Conservation (phyloP, 2,329 filamentous ascomycete genomes). For the Chrysoporthe deuterocubensis region DNA sequence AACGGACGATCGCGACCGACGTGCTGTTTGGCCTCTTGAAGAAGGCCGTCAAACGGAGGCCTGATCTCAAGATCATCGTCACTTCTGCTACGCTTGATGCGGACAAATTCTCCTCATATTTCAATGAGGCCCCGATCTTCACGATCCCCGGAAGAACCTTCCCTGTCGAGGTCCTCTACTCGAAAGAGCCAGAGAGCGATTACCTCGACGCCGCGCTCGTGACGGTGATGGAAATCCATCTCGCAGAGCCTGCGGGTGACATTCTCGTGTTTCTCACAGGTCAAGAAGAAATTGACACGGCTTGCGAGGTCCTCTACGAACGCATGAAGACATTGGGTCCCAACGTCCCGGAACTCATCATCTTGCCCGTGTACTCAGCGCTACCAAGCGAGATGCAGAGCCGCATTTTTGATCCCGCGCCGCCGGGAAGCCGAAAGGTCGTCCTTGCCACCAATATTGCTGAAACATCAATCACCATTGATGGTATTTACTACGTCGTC, state of each 20-base stretch:
- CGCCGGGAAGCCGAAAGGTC: slow-evolving; percentile 84
- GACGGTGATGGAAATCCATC: slow-evolving; percentile 97
- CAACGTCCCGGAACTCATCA: slow-evolving; percentile 86
- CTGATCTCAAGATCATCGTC: slow-evolving; percentile 92
- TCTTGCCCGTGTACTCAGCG: slow-evolving; percentile 94
- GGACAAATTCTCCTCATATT: slow-evolving; percentile 96
- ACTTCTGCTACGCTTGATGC: slow-evolving; percentile 96
- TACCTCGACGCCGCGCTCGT: slow-evolving; percentile 93
- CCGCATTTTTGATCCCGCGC: slow-evolving; percentile 91
- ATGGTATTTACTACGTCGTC: slow-evolving; percentile 96
- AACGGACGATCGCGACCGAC: slow-evolving; percentile 94
- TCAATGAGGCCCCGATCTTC: slow-evolving; percentile 94
- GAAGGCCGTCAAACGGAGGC: slow-evolving; percentile 83
- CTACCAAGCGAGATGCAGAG: slow-evolving; percentile 93
- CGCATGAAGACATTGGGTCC: slow-evolving; percentile 95
- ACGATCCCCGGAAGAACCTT: slow-evolving; percentile 94
- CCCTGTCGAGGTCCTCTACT: slow-evolving; percentile 96
- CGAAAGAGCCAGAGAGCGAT: slow-evolving; percentile 90
- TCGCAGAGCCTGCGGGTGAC: slow-evolving; percentile 89
- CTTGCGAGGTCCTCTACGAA: slow-evolving; percentile 89
- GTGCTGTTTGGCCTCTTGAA: slow-evolving; percentile 93
- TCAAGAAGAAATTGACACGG: slow-evolving; percentile 96
- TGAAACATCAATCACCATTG: slow-evolving; percentile 96
- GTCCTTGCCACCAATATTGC: slow-evolving; percentile 99
- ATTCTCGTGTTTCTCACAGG: slow-evolving; percentile 97